Conservation (phyloP, 495 filamentous ascomycete species). For the Neurospora discreta region DNA sequence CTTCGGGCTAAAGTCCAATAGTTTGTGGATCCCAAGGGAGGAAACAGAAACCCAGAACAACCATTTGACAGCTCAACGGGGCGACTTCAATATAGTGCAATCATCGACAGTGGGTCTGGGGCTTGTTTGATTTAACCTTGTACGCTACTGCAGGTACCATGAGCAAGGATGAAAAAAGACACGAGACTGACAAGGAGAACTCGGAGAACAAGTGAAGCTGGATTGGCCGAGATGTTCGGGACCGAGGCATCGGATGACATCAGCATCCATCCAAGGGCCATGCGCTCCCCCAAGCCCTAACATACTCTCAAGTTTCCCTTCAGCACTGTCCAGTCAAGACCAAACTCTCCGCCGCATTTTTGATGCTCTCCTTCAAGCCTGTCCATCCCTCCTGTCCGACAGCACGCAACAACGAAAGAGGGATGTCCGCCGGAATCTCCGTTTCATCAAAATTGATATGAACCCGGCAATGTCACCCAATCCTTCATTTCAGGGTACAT, state of each 20-base stretch:
- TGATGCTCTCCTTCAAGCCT: slow-evolving; percentile 17
- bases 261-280: neutral
- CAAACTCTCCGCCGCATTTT: slow-evolving; percentile 5
- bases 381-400: slow-evolving; percentile 21
- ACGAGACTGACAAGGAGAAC: neutral
- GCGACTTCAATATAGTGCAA: neutral
- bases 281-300: neutral
- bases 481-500: slow-evolving; percentile 13
- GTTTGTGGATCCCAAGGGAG: neutral
- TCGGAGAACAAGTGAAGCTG: neutral
- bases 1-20: neutral
- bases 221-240: neutral
- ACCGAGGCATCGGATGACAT: neutral
- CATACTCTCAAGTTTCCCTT: neutral
- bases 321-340: neutral
- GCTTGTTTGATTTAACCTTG: neutral
- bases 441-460: slow-evolving; percentile 15
- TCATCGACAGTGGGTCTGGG: neutral
- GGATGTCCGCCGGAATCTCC: slow-evolving; percentile 13
- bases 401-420: slow-evolving; percentile 11
- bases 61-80: neutral
- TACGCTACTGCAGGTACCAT: neutral
- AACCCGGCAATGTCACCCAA: slow-evolving; percentile 8
- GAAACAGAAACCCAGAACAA: neutral
- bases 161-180: neutral